Conservation (phyloP, 352 stramenopile genomes). For the Globisporangium parvum region DNA sequence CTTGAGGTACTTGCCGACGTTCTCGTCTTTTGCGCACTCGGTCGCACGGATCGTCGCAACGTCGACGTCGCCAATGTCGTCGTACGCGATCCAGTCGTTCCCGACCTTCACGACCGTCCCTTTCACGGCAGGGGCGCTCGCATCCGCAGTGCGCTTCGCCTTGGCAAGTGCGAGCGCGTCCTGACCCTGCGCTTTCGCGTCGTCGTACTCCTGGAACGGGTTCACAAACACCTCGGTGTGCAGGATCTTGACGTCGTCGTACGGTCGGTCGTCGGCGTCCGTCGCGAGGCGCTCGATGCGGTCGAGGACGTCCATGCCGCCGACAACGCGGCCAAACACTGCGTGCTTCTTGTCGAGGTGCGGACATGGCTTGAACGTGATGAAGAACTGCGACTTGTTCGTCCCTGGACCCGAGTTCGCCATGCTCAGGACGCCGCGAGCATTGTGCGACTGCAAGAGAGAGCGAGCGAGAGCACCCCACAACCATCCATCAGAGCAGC, state of each 20-base stretch:
- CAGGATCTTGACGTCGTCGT: constrained; percentile 79
- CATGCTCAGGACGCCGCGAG: constrained; percentile 93
- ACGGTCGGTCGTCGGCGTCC: constrained; percentile 73
- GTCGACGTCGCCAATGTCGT: constrained; percentile 51
- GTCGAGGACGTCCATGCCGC: constrained; percentile 85
- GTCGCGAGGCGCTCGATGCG: constrained; percentile 75
- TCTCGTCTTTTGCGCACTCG: constrained; percentile 36
- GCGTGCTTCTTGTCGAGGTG: constrained; percentile 98
- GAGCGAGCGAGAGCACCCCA: neutral
- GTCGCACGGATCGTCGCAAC: constrained; percentile 38
- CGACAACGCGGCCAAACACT: constrained; percentile 94
- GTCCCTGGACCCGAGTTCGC: constrained; percentile 95
- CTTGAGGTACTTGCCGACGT: constrained; percentile 72
- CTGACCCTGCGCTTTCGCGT: constrained; percentile 42
- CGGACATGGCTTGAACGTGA: constrained; percentile 94
- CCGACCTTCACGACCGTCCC: constrained; percentile 79
- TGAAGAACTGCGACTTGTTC: constrained; percentile 99
- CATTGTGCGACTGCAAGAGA: constrained; percentile 65
- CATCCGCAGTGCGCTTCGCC: constrained; percentile 42
- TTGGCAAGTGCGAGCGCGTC: constrained; percentile 53
- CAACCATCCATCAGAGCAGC: neutral
- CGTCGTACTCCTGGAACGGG: constrained; percentile 85
- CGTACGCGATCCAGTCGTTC: constrained; percentile 75
- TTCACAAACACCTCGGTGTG: constrained; percentile 82
- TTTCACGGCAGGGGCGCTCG: constrained; percentile 32